Base-by-base conservation (phyloP, 75 land plant species). In the Cupressus sempervirens region DNA sequence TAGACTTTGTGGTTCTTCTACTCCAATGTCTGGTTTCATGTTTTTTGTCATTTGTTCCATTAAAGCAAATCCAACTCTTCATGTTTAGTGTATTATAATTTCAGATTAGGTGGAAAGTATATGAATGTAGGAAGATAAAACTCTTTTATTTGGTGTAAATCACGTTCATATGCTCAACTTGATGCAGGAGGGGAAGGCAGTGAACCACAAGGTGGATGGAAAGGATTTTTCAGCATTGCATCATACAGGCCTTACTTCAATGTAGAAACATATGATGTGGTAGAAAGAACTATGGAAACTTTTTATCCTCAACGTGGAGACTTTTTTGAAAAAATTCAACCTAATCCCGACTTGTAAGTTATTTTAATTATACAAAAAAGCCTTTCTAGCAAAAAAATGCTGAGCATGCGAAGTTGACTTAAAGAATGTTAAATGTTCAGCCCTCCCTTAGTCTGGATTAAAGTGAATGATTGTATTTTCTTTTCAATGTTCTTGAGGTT, bases 281-380 rank as follows among this genome's bases (percentile, higher is more conserved):
- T 85, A 20, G 90, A 89, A 50, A 90, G 91, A 65, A 84, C 86
- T 83, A 74, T 86, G 36, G 91, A 82, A 48, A 86, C 90, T 18
- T 74, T 91, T 43, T 83, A 89, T 73, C 88, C 91, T 45, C 87
- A 74, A 82, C 87, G 82, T 83, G 91, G 91, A 35, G 88, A 89
- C 45, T 89, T 91, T 81, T 56, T 88, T 32, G 91, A 90, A 86
- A 90, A 90, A 58, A 88, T 86, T 38, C 82, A 83, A 68, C 85
- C 85, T 85, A 90, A 90, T 77, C 91, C 91, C 23, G 91, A 90
- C 82, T 86, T 90, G 91, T 90, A 70, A 88, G 91, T 53, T 53
- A 15, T 72, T 16, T 43, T 35, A 2, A 13, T 18, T 84, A 18
- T 65, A 50, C 72, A 56, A 56, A 56, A 56, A 2, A 54, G 4